These are phyloP conservation scores for Asclepias syriaca DNA, from an alignment of 257 asterid species.

Conservation along the genomic window DNA sequence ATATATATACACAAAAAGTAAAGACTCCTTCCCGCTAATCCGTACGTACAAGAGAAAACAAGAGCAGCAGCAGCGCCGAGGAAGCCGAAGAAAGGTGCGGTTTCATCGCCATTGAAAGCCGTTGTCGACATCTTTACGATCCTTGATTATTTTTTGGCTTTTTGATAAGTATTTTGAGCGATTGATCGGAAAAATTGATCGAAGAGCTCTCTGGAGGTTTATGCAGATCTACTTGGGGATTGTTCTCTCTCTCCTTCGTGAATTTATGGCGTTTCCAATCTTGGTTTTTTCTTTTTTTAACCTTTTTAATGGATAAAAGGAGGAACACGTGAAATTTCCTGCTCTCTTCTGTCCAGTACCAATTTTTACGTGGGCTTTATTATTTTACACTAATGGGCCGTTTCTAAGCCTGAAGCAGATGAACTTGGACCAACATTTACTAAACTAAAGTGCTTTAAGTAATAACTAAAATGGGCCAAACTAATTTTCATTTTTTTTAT, in stretches of 20 bases:
- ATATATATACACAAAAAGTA: not conserved
- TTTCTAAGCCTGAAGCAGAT: no score
- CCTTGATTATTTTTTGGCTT: not conserved
- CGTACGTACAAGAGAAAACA: slow-evolving; percentile 34
- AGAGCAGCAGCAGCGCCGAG: slow-evolving; percentile 37
- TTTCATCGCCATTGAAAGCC: slow-evolving; percentile 30
- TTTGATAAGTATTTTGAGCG: not conserved
- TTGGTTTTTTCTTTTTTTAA: no score
- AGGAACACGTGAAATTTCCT: slow-evolving; percentile 1
- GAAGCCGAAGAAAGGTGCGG: slow-evolving; percentile 34
- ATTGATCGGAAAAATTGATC: slow-evolving; percentile 12
- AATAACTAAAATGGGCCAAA: no score
- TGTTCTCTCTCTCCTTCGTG: not conserved
- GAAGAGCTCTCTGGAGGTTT: not conserved
- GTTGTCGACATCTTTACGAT: slow-evolving; percentile 22
- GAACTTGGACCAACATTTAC: not conserved
- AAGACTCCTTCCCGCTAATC: not conserved
- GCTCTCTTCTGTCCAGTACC: no score
- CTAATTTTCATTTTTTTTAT: no score
- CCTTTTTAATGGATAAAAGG: no score
- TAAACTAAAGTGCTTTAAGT: no score
- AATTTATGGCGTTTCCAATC: not conserved
- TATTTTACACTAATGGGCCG: no score
- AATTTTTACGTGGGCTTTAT: no score
- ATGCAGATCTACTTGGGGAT: not conserved